A percentile compares a stretch with the other conserved stretches of the same genome.
These are phyloP conservation scores for Amanita muscaria DNA, from an alignment of 768 basidiomycete genomes.

Conservation along the genomic window DNA sequence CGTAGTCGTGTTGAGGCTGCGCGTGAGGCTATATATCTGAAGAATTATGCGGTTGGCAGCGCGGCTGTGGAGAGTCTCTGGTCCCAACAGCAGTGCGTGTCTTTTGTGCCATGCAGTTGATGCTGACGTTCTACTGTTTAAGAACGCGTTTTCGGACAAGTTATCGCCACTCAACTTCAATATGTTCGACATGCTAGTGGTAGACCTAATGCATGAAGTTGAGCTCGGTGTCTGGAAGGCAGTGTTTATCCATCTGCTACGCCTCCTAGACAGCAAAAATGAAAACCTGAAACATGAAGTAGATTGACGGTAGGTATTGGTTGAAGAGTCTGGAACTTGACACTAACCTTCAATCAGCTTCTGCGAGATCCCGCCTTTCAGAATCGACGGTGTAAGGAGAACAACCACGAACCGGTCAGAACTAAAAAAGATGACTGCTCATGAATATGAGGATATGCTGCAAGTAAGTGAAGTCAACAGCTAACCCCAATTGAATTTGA, in stretches of 20 bases:
- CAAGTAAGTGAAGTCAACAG: slow-evolving; percentile 17
- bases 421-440: slow-evolving; percentile 26
- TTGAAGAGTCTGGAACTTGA: background rate
- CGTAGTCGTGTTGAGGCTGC: slow-evolving; percentile 3
- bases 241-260: slow-evolving; percentile 25
- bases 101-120: background rate
- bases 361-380: slow-evolving; percentile 23
- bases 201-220: slow-evolving; percentile 31
- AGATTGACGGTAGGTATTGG: slow-evolving; percentile 15
- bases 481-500: slow-evolving; percentile 6
- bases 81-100: slow-evolving; percentile 23
- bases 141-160: slow-evolving; percentile 28
- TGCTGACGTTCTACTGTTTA: background rate
- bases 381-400: slow-evolving; percentile 19
- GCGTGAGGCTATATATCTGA: slow-evolving; percentile 20
- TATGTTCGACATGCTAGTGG: slow-evolving; percentile 19
- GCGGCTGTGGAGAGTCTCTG: slow-evolving; percentile 18
- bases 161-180: slow-evolving; percentile 16
- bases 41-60: slow-evolving; percentile 18
- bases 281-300: slow-evolving; percentile 14
- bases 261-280: slow-evolving; percentile 20
- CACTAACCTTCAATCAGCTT: slow-evolving; percentile 17
- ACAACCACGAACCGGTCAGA: slow-evolving; percentile 25
- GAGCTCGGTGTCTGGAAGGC: slow-evolving; percentile 30
- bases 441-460: slow-evolving; percentile 31